Evolutionary conservation across 1,139 yeast species (phyloP), one percentile per base, ranked within the genome.

Genomic region (Zygoascus sp.): DNA sequence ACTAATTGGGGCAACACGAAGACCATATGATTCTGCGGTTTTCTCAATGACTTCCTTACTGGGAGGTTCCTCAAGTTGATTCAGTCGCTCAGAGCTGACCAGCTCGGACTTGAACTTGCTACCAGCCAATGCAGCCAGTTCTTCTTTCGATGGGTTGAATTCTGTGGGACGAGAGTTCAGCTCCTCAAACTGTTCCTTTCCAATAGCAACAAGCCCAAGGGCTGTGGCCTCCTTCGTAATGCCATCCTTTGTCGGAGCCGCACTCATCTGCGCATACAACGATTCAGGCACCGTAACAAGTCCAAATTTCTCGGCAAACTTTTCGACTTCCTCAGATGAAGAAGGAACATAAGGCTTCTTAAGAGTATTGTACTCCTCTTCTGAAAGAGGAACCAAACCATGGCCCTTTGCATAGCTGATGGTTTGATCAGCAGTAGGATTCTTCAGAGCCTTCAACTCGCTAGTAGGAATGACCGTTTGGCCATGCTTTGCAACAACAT

Each of bases 1-100:
- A 16, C 54, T 54, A n/a, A 53, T 53, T 8, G 69, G 52, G 2
- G 71, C 43, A 8, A 69, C 60, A 11, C 63, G 55, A 49, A 66
- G 52, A 4, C 69, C 73, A 10, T 54, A 55, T 11, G 53, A 50
- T 3, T 42, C 34, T 7, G 54, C 52, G 32, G 42, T 40, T 23
- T 43, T 35, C 44, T 48, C 48, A 34, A 61, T 45, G 11, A 50
- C 40, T 1, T 54, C 55, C 38, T 54, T 51, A 4, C 46, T 32
- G 11, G 54, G 51, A 23, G 42, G 42, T 23, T 41, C 35, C 42
- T 50, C 49, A 37, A 61, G 49, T 10, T 50, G 42, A 1, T 53
- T 53, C 37, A 61, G 57, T 20, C 65, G 66, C 21, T 46, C 54
- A 1, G 48, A 23, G 3, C 68, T 56, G 11, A 76, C 22, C 9